Percentiles rank a stretch among this genome's conserved stretches.
Evolutionary conservation across 2,329 filamentous ascomycete species (phyloP).

Genomic region (Epichloe festucae): DNA sequence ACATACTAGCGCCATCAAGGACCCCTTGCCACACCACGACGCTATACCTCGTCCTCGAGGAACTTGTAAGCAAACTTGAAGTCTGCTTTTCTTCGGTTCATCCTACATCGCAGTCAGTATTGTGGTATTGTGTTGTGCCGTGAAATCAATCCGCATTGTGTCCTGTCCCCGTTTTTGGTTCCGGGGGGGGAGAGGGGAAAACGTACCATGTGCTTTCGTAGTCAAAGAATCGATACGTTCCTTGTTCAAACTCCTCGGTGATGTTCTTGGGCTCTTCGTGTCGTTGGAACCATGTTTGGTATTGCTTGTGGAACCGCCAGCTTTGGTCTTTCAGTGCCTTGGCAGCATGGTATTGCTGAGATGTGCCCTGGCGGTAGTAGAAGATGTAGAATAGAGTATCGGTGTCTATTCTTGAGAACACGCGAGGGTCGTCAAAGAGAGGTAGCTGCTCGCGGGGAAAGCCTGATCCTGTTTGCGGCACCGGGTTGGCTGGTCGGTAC

Average conservation of each 20-base stretch:
- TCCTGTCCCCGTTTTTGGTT: not conserved
- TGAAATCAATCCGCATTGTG: not conserved
- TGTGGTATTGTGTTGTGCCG: not conserved
- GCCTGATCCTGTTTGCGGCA: conserved; percentile 60
- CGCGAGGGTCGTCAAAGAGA: conserved; percentile 79
- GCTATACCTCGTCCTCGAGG: conserved; percentile 76
- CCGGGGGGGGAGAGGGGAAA: not conserved
- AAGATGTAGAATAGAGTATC: conserved; percentile 98
- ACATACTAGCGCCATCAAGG: not conserved
- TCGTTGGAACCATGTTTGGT: conserved; percentile 97
- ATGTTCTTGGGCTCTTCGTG: conserved; percentile 98
- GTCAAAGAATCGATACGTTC: conserved; percentile 98
- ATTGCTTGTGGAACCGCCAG: conserved; percentile 99
- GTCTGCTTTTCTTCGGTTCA: conserved; percentile 95
- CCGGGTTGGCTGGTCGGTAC: conserved; percentile 73
- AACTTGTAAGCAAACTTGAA: conserved; percentile 99
- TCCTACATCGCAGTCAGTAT: conserved; percentile 45
- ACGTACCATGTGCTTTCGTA: conserved; percentile 96
- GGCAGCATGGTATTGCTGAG: conserved; percentile 89
- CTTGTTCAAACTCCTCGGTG: conserved; percentile 96
- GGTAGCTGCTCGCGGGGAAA: conserved; percentile 88
- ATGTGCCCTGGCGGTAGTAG: conserved; percentile 94
- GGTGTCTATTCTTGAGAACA: conserved; percentile 84
- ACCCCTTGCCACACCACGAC: not conserved
- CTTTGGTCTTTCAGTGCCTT: conserved; percentile 97